Conservation (phyloP, 2,329 filamentous ascomycete genomes). For the Stachybotrys echinatus region DNA sequence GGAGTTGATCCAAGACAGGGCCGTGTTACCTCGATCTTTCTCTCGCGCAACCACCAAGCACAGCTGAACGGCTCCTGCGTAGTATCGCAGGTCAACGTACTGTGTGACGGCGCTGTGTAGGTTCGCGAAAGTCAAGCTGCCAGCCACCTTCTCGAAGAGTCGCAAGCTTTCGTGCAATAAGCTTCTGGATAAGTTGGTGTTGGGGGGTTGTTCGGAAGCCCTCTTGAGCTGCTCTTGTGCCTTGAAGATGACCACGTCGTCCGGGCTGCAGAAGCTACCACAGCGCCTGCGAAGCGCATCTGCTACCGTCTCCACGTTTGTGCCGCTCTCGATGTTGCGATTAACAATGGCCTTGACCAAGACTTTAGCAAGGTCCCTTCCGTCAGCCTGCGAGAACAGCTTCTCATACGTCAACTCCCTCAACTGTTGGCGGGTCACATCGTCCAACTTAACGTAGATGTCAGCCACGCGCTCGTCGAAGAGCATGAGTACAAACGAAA, state of each 20-base stretch:
- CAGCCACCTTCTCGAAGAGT: constrained; percentile 84
- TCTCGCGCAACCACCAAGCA: constrained; percentile 78
- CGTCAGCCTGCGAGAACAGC: constrained; percentile 73
- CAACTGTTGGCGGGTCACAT: constrained; percentile 62
- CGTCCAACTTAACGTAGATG: constrained; percentile 73
- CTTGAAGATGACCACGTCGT: constrained; percentile 98
- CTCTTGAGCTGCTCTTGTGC: constrained; percentile 92
- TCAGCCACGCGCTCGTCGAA: constrained; percentile 92
- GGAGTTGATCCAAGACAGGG: constrained; percentile 82
- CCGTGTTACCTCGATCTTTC: constrained; percentile 80
- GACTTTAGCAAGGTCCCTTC: constrained; percentile 86
- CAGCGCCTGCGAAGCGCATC: constrained; percentile 89
- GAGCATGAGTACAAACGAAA: constrained; percentile 90
- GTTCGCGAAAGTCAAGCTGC: constrained; percentile 74
- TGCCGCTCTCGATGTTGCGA: constrained; percentile 92
- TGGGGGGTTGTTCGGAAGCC: constrained; percentile 71
- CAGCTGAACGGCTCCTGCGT: constrained; percentile 86
- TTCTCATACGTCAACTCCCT: constrained; percentile 79
- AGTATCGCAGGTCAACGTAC: constrained; percentile 81
- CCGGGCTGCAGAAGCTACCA: constrained; percentile 94
- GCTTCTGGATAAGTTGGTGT: constrained; percentile 70
- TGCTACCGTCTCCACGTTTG: constrained; percentile 94
- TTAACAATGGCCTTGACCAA: constrained; percentile 98
- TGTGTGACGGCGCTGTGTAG: constrained; percentile 71
- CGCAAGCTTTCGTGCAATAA: constrained; percentile 84